A percentile compares a stretch with the other conserved stretches of the same genome.
These are phyloP conservation scores for Cystobasidium tubakii DNA, from an alignment of 768 basidiomycete species.

Conservation along the genomic window DNA sequence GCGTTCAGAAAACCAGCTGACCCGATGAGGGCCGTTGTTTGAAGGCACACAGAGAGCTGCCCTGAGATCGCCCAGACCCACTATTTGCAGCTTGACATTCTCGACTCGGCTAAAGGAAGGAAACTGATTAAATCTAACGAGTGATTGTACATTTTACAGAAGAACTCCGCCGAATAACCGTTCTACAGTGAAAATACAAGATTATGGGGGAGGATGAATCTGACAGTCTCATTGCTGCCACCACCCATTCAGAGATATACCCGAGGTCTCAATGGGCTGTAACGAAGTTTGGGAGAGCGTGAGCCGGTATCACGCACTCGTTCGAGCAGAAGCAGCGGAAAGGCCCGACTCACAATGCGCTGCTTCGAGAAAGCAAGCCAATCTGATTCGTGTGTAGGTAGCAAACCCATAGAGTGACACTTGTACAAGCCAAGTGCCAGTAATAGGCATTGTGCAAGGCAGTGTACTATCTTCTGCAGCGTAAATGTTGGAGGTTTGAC, in stretches of 20 bases:
- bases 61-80: no score
- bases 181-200: no score
- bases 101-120: no score
- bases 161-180: no score
- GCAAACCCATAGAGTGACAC: slow-evolving; percentile 44
- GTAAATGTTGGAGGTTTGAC: slow-evolving; percentile 26
- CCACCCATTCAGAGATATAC: slow-evolving; percentile 25
- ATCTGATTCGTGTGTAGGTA: slow-evolving; percentile 42
- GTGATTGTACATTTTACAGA: no score
- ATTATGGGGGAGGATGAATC: no score
- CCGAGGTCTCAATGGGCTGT: slow-evolving; percentile 22
- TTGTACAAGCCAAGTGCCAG: slow-evolving; percentile 45
- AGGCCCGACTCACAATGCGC: slow-evolving; percentile 12
- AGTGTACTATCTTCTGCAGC: slow-evolving; percentile 43
- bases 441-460: slow-evolving; percentile 42
- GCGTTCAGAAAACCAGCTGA: no score
- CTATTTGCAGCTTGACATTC: no score
- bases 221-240: not conserved
- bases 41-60: no score
- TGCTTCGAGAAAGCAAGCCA: slow-evolving; percentile 41
- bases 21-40: no score
- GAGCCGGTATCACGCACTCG: not conserved
- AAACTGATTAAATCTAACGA: no score
- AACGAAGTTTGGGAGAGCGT: not conserved
- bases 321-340: no score